These are phyloP conservation scores for Cryptococcus sp. DNA, from an alignment of 1,284 basidiomycete genomes.

Conservation along the genomic window DNA sequence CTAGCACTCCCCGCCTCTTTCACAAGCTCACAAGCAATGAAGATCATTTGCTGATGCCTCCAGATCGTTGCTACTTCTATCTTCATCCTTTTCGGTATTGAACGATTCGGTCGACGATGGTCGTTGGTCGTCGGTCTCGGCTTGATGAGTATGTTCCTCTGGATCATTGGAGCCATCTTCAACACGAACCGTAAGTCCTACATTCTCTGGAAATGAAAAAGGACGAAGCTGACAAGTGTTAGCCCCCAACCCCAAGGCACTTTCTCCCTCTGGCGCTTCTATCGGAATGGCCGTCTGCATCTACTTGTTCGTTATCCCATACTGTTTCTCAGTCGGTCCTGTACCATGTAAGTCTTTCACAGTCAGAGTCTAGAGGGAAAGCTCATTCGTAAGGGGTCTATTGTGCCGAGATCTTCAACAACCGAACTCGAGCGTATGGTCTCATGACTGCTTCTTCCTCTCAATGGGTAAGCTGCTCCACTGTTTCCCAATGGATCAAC, in stretches of 20 bases:
- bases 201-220: not conserved
- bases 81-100: constrained; percentile 60
- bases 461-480: constrained; percentile 53
- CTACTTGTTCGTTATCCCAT: constrained; percentile 48
- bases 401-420: constrained; percentile 73
- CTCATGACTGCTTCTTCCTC: constrained; percentile 64
- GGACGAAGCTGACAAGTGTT: not conserved
- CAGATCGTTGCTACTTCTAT: constrained; percentile 60
- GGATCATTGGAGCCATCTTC: constrained; percentile 67
- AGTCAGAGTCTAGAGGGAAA: too few species aligned
- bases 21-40: too few species aligned
- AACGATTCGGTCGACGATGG: constrained; percentile 49
- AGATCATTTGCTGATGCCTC: too few species aligned
- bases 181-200: constrained; percentile 59
- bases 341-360: constrained; percentile 14
- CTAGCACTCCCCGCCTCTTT: too few species aligned
- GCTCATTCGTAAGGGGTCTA: constrained; percentile 21
- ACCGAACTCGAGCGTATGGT: constrained; percentile 71
- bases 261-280: constrained; percentile 22
- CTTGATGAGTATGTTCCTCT: constrained; percentile 60
- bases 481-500: constrained; percentile 73
- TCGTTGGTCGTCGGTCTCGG: constrained; percentile 51
- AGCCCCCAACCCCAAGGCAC: constrained; percentile 19
- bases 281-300: constrained; percentile 44
- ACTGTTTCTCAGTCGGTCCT: constrained; percentile 47